Evolutionary conservation across 192 early-diverging fungal genomes (phyloP).

Genomic region (Neocallimastix lanati): DNA sequence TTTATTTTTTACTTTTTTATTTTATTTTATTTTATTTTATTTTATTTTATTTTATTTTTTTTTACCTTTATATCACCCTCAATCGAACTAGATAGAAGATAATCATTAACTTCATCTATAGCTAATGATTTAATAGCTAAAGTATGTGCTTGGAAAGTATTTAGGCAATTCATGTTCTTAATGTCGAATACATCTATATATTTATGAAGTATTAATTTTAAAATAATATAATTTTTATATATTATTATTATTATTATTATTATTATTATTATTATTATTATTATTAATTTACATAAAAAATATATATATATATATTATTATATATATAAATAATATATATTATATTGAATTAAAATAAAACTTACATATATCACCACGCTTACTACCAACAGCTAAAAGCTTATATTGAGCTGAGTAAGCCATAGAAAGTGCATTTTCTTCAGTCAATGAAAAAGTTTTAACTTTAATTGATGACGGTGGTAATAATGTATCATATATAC

Average conservation of each 20-base stretch:
- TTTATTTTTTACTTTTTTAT: no score
- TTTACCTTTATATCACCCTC: constrained; percentile 47
- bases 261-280: no score
- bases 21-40: no score
- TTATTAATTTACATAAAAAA: no score
- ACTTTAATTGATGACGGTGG: constrained; percentile 34
- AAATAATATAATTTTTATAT: no score
- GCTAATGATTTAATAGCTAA: constrained; percentile 20
- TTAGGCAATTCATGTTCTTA: constrained; percentile 38
- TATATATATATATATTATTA: no score
- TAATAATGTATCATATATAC: constrained; percentile 61
- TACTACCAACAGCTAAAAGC: constrained; percentile 50
- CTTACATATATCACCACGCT: constrained; percentile 57
- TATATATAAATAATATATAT: constrained; percentile 1
- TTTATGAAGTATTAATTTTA: no score
- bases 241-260: no score
- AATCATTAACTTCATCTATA: constrained; percentile 34
- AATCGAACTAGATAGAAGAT: constrained; percentile 43
- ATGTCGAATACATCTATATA: constrained; percentile 53
- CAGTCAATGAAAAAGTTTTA: constrained; percentile 40
- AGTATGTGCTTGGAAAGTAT: constrained; percentile 45
- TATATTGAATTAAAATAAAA: neutral
- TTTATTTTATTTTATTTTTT: no score
- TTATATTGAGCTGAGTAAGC: constrained; percentile 36
- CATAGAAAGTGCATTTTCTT: constrained; percentile 47